Percentiles rank a stretch among this genome's conserved stretches.
Conservation (phyloP, 2,329 filamentous ascomycete genomes). For the Anisogramma anomala region DNA sequence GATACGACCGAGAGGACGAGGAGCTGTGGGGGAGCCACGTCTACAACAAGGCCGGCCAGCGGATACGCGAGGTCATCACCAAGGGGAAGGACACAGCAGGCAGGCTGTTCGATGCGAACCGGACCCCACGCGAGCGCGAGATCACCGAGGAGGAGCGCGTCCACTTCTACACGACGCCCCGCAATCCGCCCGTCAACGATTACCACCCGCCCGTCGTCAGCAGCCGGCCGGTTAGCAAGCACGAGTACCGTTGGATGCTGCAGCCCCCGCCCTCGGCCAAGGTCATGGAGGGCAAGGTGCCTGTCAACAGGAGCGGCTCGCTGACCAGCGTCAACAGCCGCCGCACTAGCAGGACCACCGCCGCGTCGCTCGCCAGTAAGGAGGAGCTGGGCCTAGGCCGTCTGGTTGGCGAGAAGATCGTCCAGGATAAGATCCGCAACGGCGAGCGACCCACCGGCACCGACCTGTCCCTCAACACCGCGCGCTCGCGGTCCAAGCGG, state of each 20-base stretch:
- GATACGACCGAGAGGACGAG: slow-evolving; percentile 82
- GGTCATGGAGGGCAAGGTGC: slow-evolving; percentile 79
- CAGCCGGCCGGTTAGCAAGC: slow-evolving; percentile 55
- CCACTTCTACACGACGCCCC: slow-evolving; percentile 49
- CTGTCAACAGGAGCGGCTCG: slow-evolving; percentile 52
- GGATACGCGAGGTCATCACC: slow-evolving; percentile 45
- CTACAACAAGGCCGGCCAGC: slow-evolving; percentile 37
- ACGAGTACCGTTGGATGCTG: slow-evolving; percentile 80
- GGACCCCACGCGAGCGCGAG: slow-evolving; percentile 40
- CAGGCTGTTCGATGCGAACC: slow-evolving; percentile 37
- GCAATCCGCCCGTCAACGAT: slow-evolving; percentile 70
- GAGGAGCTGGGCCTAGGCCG: slow-evolving; percentile 33
- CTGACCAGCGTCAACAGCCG: slow-evolving; percentile 39
- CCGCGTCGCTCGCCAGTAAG: slow-evolving; percentile 20
- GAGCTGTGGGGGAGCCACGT: slow-evolving; percentile 63
- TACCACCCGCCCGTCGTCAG: slow-evolving; percentile 76
- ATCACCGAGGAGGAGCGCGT: slow-evolving; percentile 38
- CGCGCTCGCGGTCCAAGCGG: slow-evolving; percentile 17
- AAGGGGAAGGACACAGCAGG: slow-evolving; percentile 47
- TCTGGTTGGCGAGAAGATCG: slow-evolving; percentile 32
- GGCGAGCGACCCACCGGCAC: slow-evolving; percentile 26
- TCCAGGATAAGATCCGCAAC: slow-evolving; percentile 35
- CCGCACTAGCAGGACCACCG: slow-evolving; percentile 23
- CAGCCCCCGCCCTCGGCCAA: slow-evolving; percentile 83
- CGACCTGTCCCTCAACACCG: slow-evolving; percentile 14